Evolutionary conservation across 345 rosid species (phyloP).

Genomic region (Iberis pinnata): DNA sequence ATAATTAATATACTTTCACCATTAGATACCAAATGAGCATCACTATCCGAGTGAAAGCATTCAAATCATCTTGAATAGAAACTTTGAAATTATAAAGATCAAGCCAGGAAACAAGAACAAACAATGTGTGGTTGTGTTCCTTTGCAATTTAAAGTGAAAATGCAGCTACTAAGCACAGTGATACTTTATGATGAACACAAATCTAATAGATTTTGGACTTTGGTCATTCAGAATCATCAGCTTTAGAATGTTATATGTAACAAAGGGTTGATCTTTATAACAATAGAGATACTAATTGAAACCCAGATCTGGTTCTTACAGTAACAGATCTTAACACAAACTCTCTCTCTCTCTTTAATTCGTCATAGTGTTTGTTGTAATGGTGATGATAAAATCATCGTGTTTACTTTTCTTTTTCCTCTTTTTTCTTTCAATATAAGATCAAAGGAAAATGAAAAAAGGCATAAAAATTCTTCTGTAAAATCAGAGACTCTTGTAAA

Average conservation of each 20-base stretch:
- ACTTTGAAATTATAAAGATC: too few species aligned
- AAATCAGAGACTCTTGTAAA: conserved; percentile 16
- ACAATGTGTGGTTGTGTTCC: conserved; percentile 5
- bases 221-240: conserved; percentile 21
- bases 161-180: conserved; percentile 17
- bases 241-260: conserved; percentile 26
- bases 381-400: too few species aligned
- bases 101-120: conserved; percentile 1
- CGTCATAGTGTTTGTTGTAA: too few species aligned
- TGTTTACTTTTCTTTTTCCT: conserved; percentile 6
- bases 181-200: conserved; percentile 9
- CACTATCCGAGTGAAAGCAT: neutral
- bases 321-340: conserved; percentile 27
- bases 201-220: conserved; percentile 6
- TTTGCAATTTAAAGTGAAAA: conserved; percentile 4
- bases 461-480: conserved; percentile 12
- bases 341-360: conserved; percentile 12
- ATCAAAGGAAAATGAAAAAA: conserved; percentile 21
- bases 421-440: conserved; percentile 28
- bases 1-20: neutral
- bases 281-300: conserved; percentile 20
- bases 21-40: neutral
- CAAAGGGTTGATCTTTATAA: conserved; percentile 27
- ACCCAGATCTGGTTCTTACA: conserved; percentile 30
- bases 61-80: too few species aligned